Base-by-base conservation (phyloP, 768 basidiomycete genomes). In the Mrakia frigida region DNA sequence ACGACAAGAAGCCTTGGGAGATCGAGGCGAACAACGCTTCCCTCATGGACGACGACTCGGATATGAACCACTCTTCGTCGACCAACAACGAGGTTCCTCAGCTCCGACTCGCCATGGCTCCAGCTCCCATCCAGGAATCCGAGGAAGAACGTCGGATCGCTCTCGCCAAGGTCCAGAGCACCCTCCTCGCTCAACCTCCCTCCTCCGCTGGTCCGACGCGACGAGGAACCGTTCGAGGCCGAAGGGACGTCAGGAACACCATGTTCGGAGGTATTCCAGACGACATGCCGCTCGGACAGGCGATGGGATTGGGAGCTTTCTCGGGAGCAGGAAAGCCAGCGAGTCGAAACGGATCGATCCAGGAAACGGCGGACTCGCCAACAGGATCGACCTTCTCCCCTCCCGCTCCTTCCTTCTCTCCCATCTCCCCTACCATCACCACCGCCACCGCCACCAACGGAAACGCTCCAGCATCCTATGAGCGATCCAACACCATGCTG, bases 201-300 rank as follows among this genome's bases (percentile, higher is more conserved):
- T 78, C 80, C 41, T 79, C 81, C 1, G 68, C 77, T 0, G 77
- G 39, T 39, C 76, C 81, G 13, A 78, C 74, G 11, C 52, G 80
- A 71, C 73, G 82, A 73, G 35, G 78, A 56, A 81, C 82, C 39
- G 84, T 83, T 3, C 79, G 85, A 52, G 85, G 83, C 23, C 78
- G 84, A 39, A 78, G 85, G 39, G 84, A 83, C 76, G 83, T 84
- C 25, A 80, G 84, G n/a, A 82, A 84, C 73, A 83, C 84, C 16
- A 84, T 82, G 80, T 83, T 81, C 78, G 81, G 52, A 71, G 71
- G 69, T 28, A 74, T 73, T 18, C 77, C 78, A 18, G 82, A 83
- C 46, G 81, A 81, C 39, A 74, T 80, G 18, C 81, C 80, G 6
- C 78, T 83, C 25, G 80, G 81, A 0, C 77, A 80, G 39, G 79